Base-by-base conservation (phyloP, 2,329 filamentous ascomycete species). In the Xylariales sp. region DNA sequence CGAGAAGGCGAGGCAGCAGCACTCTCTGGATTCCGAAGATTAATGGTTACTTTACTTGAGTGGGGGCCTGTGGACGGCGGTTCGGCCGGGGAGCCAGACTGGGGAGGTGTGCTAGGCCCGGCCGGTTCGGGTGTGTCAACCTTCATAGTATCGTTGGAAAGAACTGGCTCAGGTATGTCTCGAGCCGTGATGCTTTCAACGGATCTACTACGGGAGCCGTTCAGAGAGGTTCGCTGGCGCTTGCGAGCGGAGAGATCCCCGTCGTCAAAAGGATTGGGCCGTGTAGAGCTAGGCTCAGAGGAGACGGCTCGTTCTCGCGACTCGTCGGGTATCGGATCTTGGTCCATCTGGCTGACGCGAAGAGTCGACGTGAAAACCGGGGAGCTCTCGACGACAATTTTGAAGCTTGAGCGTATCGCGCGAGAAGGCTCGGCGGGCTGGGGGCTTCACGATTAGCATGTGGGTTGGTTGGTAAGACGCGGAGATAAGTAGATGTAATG, bases 211-310 rank as follows among this genome's bases (percentile, higher is more conserved):
- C 71, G 67, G 18, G 77, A 81, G 40, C 64, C 69, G 40, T 71
- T 71, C 36, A 69, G 61, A 12, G 78, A 81, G 20, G 77, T 79
- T 48, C 78, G 73, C 45, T 75, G 77, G 37, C 79, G 75, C 59
- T 83, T 83, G 47, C 78, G 69, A 40, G 78, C 69, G 29, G 70
- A 66, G 32, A 61, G 53, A 47, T 77, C 72, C 54, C 61, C 65
- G 60, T 81, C 76, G 62, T 80, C 70, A 56, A 82, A 83, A 28
- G 79, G 79, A 47, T 83, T 81, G 37, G 75, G 76, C 45, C 79
- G 73, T 49, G 73, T 78, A 52, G 77, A 75, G 59, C 70, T 71
- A 58, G 76, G 73, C 66, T 83, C 79, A 61, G 74, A 74, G 53
- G 77, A 81, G 61, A 69, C 67, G 54, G 74, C 72, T 61, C 74